A percentile compares a stretch with the other conserved stretches of the same genome.
These are phyloP conservation scores for Globisporangium cylindrosporum DNA, from an alignment of 352 stramenopile genomes.

Conservation along the genomic window DNA sequence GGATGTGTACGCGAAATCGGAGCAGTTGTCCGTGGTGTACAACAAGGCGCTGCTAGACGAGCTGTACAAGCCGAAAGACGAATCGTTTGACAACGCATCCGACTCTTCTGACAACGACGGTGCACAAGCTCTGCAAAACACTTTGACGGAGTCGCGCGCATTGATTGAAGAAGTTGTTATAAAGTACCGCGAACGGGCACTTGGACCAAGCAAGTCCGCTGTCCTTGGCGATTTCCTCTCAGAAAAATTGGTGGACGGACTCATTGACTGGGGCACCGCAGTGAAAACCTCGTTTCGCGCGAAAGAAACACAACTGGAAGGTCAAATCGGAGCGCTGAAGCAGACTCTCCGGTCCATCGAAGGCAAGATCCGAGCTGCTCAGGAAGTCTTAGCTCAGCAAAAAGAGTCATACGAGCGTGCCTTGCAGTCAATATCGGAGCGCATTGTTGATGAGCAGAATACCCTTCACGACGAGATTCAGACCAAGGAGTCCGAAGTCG, in stretches of 20 bases:
- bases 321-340: conserved; percentile 36
- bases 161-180: conserved; percentile 37
- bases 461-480: conserved; percentile 56
- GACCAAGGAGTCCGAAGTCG: conserved; percentile 51
- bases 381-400: conserved; percentile 61
- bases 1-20: conserved; percentile 31
- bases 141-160: conserved; percentile 30
- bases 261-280: conserved; percentile 51
- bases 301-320: conserved; percentile 35
- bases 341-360: conserved; percentile 51
- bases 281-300: conserved; percentile 53
- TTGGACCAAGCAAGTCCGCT: conserved; percentile 27
- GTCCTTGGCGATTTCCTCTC: conserved; percentile 46
- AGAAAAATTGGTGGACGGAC: conserved; percentile 44
- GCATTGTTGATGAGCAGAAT: conserved; percentile 42
- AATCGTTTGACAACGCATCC: conserved; percentile 15
- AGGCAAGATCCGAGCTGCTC: conserved; percentile 48
- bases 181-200: conserved; percentile 38
- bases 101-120: conserved; percentile 25
- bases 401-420: conserved; percentile 63
- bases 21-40: conserved; percentile 34
- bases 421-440: conserved; percentile 50
- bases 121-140: conserved; percentile 33
- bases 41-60: conserved; percentile 50
- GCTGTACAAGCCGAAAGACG: conserved; percentile 24